Percentiles rank a stretch among this genome's conserved stretches.
These are phyloP conservation scores for Cicer bijugum DNA, from an alignment of 306 rosid species.

Conservation along the genomic window DNA sequence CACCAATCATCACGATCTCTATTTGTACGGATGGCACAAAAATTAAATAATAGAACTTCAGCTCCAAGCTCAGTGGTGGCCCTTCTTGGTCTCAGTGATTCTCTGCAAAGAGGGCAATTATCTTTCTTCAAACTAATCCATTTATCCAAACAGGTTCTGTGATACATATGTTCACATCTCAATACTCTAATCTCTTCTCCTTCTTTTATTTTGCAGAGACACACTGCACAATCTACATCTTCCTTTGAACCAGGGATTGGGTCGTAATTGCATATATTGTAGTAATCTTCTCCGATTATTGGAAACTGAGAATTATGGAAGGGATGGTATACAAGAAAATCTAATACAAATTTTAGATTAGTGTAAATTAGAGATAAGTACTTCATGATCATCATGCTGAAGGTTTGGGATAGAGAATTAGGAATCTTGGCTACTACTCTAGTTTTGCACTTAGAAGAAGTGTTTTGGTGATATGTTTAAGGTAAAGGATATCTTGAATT, in stretches of 20 bases:
- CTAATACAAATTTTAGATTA: conserved; percentile 41
- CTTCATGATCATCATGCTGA: background rate
- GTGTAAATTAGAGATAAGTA: background rate
- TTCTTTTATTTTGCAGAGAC: conserved; percentile 45
- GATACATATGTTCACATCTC: conserved; percentile 54
- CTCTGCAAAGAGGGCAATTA: conserved; percentile 52
- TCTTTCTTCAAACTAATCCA: conserved; percentile 42
- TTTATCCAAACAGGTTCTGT: conserved; percentile 50
- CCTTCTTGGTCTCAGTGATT: background rate
- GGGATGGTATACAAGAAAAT: conserved; percentile 44
- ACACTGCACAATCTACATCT: conserved; percentile 53
- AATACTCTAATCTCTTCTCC: conserved; percentile 37
- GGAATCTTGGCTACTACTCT: no score
- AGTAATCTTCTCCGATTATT: background rate
- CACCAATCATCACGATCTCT: conserved; percentile 49
- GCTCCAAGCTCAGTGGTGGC: background rate
- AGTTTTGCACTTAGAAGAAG: no score
- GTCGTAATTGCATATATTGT: conserved; percentile 4
- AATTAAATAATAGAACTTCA: conserved; percentile 44
- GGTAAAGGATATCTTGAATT: no score
- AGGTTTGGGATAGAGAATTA: no score
- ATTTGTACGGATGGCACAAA: conserved; percentile 11
- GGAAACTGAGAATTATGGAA: conserved; percentile 2
- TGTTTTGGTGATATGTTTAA: no score
- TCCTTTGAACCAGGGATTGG: background rate